These are phyloP conservation scores for Solanum commersonii DNA, from an alignment of 257 asterid genomes.

Conservation along the genomic window DNA sequence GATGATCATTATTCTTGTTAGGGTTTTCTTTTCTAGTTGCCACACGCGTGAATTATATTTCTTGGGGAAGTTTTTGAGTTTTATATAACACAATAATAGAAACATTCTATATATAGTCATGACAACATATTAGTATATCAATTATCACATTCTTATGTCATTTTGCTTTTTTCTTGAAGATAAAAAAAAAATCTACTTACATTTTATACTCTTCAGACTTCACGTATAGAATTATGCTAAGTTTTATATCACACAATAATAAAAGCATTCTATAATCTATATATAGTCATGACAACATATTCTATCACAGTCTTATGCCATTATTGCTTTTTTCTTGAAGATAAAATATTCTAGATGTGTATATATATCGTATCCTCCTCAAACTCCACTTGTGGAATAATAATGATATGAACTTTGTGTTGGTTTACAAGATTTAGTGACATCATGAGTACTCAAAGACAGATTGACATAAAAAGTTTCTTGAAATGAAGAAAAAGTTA, in stretches of 20 bases:
- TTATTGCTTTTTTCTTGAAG: neutral
- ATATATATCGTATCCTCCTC: neutral
- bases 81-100: neutral
- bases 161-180: neutral
- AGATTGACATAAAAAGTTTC: neutral
- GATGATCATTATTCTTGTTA: neutral
- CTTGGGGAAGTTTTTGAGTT: neutral
- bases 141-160: neutral
- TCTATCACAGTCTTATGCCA: neutral
- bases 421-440: neutral
- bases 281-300: neutral
- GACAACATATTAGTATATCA: neutral
- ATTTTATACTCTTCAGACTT: neutral
- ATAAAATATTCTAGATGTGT: too few relatives aligned
- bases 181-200: too few relatives aligned
- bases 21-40: neutral
- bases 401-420: neutral
- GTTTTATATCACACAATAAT: neutral
- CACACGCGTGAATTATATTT: neutral
- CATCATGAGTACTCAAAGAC: neutral
- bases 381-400: neutral
- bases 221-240: neutral
- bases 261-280: neutral
- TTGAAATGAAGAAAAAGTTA: neutral
- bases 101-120: neutral